These are phyloP conservation scores for Striga asiatica DNA, from an alignment of 257 asterid genomes.

Conservation along the genomic window DNA sequence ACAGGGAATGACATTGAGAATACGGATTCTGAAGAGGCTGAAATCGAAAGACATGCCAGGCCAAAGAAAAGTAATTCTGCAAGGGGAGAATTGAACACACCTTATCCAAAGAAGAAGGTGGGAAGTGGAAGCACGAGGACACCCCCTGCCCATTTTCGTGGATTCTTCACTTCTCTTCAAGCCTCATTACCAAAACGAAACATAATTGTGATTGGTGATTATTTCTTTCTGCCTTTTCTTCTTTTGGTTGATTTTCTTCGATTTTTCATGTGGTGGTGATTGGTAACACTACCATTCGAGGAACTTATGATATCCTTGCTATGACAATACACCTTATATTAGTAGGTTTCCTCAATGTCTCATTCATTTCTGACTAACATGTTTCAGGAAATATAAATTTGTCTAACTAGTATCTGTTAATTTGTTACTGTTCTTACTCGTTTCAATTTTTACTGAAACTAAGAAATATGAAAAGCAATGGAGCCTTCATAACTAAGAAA, in stretches of 20 bases:
- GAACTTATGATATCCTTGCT: not conserved
- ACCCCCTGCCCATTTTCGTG: no score
- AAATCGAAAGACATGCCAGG: no score
- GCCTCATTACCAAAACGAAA: no score
- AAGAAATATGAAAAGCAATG: not conserved
- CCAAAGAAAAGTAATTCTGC: no score
- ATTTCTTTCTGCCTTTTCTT: not conserved
- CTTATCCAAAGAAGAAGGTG: not conserved
- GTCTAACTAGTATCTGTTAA: no score
- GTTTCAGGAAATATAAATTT: not conserved
- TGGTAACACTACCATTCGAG: not conserved
- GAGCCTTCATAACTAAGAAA: no score
- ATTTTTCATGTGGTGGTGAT: not conserved
- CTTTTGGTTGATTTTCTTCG: not conserved
- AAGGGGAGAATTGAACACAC: no score
- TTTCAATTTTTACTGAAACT: no score
- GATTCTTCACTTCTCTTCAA: no score
- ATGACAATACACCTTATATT: not conserved
- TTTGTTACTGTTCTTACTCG: no score
- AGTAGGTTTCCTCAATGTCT: no score
- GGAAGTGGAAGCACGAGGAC: no score
- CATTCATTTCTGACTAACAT: not conserved
- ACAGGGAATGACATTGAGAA: not conserved
- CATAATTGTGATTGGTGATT: constrained; percentile 11
- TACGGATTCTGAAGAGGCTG: not conserved